These are phyloP conservation scores for Trametes punicea DNA, from an alignment of 768 basidiomycete genomes.

Conservation along the genomic window DNA sequence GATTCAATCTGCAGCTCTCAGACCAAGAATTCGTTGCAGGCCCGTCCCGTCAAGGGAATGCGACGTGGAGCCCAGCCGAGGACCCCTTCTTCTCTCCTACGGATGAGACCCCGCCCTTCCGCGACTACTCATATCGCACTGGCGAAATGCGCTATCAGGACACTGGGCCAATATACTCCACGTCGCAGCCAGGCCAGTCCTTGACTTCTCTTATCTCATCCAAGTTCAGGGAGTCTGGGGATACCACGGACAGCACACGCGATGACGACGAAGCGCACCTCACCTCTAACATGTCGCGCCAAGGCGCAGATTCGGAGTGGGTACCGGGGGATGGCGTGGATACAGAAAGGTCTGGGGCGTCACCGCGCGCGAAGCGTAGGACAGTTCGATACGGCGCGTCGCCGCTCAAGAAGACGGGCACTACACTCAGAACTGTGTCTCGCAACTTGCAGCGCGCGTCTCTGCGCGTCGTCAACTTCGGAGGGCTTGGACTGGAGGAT, in stretches of 20 bases:
- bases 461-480: conserved; percentile 79
- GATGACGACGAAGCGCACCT: conserved; percentile 61
- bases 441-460: conserved; percentile 61
- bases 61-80: conserved; percentile 32
- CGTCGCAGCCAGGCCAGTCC: conserved; percentile 46
- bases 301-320: conserved; percentile 29
- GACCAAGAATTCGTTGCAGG: conserved; percentile 25
- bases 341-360: conserved; percentile 44
- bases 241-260: conserved; percentile 37
- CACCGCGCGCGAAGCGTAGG: conserved; percentile 36
- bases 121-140: conserved; percentile 27
- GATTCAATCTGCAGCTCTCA: conserved; percentile 32
- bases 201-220: conserved; percentile 48
- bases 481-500: conserved; percentile 55
- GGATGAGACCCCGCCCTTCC: conserved; percentile 37
- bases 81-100: conserved; percentile 50
- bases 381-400: conserved; percentile 51
- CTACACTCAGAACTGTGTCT: conserved; percentile 55
- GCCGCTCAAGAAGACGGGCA: conserved; percentile 58
- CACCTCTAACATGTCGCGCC: conserved; percentile 49
- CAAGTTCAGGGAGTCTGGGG: conserved; percentile 31
- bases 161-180: conserved; percentile 35
- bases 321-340: conserved; percentile 36
- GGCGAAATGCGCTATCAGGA: conserved; percentile 18
- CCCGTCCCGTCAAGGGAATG: conserved; percentile 25